Percentiles rank a stretch among this genome's conserved stretches.
Evolutionary conservation across 768 basidiomycete genomes (phyloP).

Genomic region (Daedaleopsis nitida): DNA sequence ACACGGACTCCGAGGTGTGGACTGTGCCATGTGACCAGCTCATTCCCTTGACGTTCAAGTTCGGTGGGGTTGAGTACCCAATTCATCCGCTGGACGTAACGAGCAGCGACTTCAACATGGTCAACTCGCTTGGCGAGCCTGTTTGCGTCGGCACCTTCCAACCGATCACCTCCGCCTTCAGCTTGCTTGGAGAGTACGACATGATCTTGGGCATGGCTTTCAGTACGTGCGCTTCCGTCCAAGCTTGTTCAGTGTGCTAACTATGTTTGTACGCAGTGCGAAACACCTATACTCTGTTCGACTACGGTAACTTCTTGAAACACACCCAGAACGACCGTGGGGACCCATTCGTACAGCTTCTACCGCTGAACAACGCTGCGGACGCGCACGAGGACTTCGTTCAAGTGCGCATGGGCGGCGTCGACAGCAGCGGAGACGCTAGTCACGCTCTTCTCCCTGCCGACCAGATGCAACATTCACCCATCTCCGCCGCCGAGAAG

Average conservation of each 20-base stretch:
- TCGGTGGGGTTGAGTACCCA: slow-evolving; percentile 69
- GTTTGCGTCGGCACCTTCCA: slow-evolving; percentile 81
- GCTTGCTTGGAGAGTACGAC: slow-evolving; percentile 75
- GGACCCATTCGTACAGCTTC: slow-evolving; percentile 71
- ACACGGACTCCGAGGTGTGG: slow-evolving; percentile 59
- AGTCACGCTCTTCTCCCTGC: slow-evolving; percentile 28
- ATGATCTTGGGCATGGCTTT: slow-evolving; percentile 85
- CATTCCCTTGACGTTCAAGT: slow-evolving; percentile 70
- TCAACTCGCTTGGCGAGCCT: slow-evolving; percentile 49
- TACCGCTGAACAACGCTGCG: slow-evolving; percentile 54
- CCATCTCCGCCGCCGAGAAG: slow-evolving; percentile 28
- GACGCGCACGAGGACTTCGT: slow-evolving; percentile 70
- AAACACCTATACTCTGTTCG: slow-evolving; percentile 70
- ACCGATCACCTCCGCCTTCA: slow-evolving; percentile 80
- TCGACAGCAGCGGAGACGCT: slow-evolving; percentile 58
- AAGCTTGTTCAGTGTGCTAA: neutral
- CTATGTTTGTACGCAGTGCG: slow-evolving; percentile 51
- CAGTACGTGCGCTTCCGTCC: slow-evolving; percentile 53
- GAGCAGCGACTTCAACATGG: slow-evolving; percentile 56
- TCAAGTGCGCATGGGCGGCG: slow-evolving; percentile 57
- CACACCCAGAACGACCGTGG: slow-evolving; percentile 45
- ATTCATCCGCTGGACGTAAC: slow-evolving; percentile 75
- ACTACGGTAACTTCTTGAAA: slow-evolving; percentile 71
- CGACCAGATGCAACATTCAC: slow-evolving; percentile 1
- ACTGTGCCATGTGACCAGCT: slow-evolving; percentile 73